Evolutionary conservation across 2,329 filamentous ascomycete species (phyloP).

Genomic region (Tolypocladium ophioglossoides): DNA sequence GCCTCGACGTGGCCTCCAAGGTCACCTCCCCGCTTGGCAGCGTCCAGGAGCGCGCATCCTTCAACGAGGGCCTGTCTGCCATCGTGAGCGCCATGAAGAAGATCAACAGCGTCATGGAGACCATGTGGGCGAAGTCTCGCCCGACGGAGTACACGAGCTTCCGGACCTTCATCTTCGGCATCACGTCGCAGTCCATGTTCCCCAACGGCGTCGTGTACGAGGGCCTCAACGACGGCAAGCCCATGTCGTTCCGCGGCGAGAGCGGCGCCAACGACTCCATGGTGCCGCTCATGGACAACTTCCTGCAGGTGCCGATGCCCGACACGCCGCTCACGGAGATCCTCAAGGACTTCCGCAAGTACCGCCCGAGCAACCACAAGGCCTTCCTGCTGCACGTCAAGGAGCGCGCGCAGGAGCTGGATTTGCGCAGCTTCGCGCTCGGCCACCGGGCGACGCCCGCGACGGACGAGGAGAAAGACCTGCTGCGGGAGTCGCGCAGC

Average conservation of each 20-base stretch:
- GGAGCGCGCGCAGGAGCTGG: conserved; percentile 33
- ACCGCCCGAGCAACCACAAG: conserved; percentile 81
- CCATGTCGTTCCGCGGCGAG: conserved; percentile 79
- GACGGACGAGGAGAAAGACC: conserved; percentile 21
- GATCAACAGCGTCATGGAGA: conserved; percentile 74
- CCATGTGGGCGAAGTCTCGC: conserved; percentile 85
- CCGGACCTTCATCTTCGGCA: conserved; percentile 95
- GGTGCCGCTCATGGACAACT: conserved; percentile 80
- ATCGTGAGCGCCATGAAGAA: conserved; percentile 49
- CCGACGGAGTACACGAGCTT: conserved; percentile 79
- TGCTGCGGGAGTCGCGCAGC: conserved; percentile 43
- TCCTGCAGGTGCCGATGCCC: conserved; percentile 81
- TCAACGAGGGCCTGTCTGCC: conserved; percentile 54
- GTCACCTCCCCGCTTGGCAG: conserved; percentile 15
- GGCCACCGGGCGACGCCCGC: conserved; percentile 11
- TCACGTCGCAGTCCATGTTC: conserved; percentile 90
- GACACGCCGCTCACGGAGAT: conserved; percentile 81
- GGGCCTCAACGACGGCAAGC: conserved; percentile 59
- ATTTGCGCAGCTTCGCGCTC: conserved; percentile 49
- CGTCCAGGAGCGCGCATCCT: conserved; percentile 33
- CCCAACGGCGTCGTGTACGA: conserved; percentile 85
- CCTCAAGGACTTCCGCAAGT: conserved; percentile 77
- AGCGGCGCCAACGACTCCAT: conserved; percentile 93
- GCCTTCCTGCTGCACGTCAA: conserved; percentile 69
- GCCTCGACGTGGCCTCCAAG: conserved; percentile 43